Conservation (phyloP, 2,329 filamentous ascomycete species). For the Coniella vitis region DNA sequence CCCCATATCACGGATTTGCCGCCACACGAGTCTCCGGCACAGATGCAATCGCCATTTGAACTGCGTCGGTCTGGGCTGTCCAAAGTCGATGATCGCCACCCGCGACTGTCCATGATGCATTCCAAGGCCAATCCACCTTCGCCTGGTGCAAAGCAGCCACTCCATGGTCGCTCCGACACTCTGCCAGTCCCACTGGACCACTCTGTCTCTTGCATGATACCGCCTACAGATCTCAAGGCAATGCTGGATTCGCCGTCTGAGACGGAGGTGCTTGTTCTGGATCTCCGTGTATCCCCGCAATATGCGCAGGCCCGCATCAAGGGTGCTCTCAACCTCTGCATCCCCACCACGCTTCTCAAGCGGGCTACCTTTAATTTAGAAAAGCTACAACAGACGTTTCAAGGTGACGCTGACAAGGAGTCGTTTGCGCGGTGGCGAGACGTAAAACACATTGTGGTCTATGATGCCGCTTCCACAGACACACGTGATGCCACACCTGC, state of each 20-base stretch:
- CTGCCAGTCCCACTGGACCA: conserved; percentile 43
- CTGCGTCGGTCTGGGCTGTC: conserved; percentile 27
- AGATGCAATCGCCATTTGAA: conserved; percentile 32
- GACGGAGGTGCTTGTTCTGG: conserved; percentile 60
- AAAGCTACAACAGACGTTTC: conserved; percentile 83
- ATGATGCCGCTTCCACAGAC: conserved; percentile 71
- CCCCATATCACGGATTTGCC: conserved; percentile 33
- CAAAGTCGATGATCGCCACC: conserved; percentile 44
- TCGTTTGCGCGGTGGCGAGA: conserved; percentile 72
- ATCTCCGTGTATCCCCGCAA: conserved; percentile 80
- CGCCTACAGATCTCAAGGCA: conserved; percentile 46
- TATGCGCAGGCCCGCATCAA: conserved; percentile 68
- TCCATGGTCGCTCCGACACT: conserved; percentile 36
- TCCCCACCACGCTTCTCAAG: conserved; percentile 89
- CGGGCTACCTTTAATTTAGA: conserved; percentile 82
- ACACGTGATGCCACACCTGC: conserved; percentile 75
- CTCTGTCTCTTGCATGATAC: conserved; percentile 44
- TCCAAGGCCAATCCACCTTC: conserved; percentile 37
- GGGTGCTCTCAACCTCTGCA: conserved; percentile 85
- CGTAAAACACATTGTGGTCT: conserved; percentile 74
- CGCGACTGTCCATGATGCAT: conserved; percentile 47
- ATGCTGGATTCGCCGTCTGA: conserved; percentile 40
- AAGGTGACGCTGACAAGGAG: conserved; percentile 58
- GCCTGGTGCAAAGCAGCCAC: conserved; percentile 23
- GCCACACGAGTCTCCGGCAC: conserved; percentile 39